A percentile compares a stretch with the other conserved stretches of the same genome.
Conservation (phyloP, 768 basidiomycete species). For the Pilatotrama ljubarskyi region DNA sequence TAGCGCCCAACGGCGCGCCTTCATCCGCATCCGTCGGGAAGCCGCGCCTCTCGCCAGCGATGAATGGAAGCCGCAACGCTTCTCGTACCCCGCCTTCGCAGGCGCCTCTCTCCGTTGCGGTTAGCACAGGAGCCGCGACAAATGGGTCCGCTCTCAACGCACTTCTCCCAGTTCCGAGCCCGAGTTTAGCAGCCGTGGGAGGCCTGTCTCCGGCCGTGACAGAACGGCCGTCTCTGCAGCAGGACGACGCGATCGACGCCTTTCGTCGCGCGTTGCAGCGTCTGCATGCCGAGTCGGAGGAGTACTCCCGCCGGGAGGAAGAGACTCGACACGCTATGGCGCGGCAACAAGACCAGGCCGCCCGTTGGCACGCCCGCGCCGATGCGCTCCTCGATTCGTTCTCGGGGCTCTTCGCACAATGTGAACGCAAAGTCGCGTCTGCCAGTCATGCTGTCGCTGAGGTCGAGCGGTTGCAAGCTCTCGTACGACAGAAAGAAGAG, state of each 20-base stretch:
- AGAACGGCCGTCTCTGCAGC: slow-evolving; percentile 14
- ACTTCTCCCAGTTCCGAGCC: not conserved
- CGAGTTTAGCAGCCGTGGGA: not conserved
- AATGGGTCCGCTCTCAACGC: not conserved
- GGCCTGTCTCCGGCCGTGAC: not conserved
- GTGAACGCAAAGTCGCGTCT: slow-evolving; percentile 18
- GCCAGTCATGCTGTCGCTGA: slow-evolving; percentile 8
- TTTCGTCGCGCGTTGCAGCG: slow-evolving; percentile 21
- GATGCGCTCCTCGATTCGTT: slow-evolving; percentile 34
- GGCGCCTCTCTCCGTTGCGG: not conserved
- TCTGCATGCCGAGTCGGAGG: slow-evolving; percentile 21
- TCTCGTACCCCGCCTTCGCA: not conserved
- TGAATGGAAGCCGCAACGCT: not conserved
- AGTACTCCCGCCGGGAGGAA: slow-evolving; percentile 30
- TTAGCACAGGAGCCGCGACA: not conserved
- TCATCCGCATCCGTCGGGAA: not conserved
- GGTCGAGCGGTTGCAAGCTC: not conserved
- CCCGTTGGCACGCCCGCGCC: slow-evolving; percentile 23
- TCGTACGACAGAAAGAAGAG: not conserved
- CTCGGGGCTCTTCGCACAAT: slow-evolving; percentile 31
- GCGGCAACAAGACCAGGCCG: slow-evolving; percentile 33
- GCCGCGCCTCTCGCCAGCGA: not conserved
- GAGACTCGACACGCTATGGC: slow-evolving; percentile 27
- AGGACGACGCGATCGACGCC: slow-evolving; percentile 21
- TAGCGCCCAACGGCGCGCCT: not conserved